Evolutionary conservation across 768 basidiomycete genomes (phyloP).

Genomic region (Cytidiella melzeri): DNA sequence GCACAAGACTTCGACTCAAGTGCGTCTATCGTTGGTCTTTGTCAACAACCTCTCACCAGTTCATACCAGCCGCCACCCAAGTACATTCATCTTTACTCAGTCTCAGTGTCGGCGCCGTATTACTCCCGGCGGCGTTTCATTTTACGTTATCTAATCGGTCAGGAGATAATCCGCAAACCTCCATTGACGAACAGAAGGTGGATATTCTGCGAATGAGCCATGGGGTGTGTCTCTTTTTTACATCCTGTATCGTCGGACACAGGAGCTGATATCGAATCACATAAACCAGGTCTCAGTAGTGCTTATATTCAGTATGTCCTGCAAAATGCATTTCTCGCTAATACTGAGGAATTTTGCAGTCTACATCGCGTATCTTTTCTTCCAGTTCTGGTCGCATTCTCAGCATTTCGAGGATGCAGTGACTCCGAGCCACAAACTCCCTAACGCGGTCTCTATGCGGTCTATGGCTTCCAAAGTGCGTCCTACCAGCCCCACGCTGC

Average conservation of each 20-base stretch:
- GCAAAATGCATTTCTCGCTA: neutral
- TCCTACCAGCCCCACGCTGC: conserved; percentile 5
- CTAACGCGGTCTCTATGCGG: conserved; percentile 13
- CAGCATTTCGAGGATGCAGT: conserved; percentile 40
- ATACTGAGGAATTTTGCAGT: conserved; percentile 25
- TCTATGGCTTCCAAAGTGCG: conserved; percentile 12
- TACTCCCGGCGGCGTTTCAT: conserved; percentile 79
- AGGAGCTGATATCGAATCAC: neutral
- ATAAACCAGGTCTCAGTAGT: conserved; percentile 7
- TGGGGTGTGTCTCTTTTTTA: conserved; percentile 32
- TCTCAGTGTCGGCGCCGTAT: conserved; percentile 72
- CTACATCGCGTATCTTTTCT: conserved; percentile 45
- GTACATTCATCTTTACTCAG: conserved; percentile 71
- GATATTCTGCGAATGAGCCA: conserved; percentile 46
- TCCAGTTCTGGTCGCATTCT: conserved; percentile 52
- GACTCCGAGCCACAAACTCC: conserved; percentile 7
- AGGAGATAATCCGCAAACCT: conserved; percentile 17
- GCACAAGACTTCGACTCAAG: conserved; percentile 76
- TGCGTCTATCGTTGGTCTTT: conserved; percentile 22
- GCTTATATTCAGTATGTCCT: conserved; percentile 9
- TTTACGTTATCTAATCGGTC: conserved; percentile 33
- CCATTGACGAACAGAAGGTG: conserved; percentile 28
- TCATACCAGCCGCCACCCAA: conserved; percentile 46
- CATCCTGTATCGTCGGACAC: too few species aligned
- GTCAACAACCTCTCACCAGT: neutral